Evolutionary conservation across 768 basidiomycete species (phyloP).

Genomic region (Tulasnella sp.): DNA sequence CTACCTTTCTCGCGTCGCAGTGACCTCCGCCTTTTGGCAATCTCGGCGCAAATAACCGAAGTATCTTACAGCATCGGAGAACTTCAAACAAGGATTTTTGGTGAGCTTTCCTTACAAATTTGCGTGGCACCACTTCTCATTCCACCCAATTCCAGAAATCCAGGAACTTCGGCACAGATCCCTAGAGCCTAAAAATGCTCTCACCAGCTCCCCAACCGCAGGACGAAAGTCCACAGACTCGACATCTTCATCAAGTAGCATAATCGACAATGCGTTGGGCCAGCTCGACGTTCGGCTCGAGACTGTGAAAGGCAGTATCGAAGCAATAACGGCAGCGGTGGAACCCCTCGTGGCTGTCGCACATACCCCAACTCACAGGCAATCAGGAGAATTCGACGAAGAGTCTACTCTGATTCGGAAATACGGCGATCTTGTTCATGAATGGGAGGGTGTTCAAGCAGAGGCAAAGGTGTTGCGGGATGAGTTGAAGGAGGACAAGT

Average conservation of each 20-base stretch:
- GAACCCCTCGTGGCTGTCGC: conserved; percentile 54
- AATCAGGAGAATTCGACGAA: conserved; percentile 42
- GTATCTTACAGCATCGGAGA: conserved; percentile 82
- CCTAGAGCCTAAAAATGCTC: conserved; percentile 42
- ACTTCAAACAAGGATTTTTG: conserved; percentile 88
- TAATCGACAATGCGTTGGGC: conserved; percentile 79
- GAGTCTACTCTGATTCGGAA: conserved; percentile 60
- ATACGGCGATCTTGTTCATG: conserved; percentile 63
- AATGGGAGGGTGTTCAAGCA: conserved; percentile 78
- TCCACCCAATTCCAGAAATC: conserved; percentile 56
- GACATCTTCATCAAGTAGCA: conserved; percentile 40
- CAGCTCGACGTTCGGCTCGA: conserved; percentile 75
- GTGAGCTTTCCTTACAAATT: conserved; percentile 42
- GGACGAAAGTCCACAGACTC: conserved; percentile 20
- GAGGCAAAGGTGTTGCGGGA: conserved; percentile 79
- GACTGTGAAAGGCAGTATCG: conserved; percentile 66
- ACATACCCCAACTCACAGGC: conserved; percentile 48
- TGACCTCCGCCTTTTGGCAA: conserved; percentile 68
- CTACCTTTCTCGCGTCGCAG: conserved; percentile 41
- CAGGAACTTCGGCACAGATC: conserved; percentile 87
- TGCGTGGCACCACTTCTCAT: neutral
- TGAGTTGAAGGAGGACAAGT: conserved; percentile 96
- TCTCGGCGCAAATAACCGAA: conserved; percentile 84
- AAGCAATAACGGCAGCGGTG: conserved; percentile 61
- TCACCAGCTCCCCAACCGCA: neutral